Evolutionary conservation across 2,329 filamentous ascomycete genomes (phyloP), one percentile per base, ranked within the genome.

Genomic region (Cercospora zeina): DNA sequence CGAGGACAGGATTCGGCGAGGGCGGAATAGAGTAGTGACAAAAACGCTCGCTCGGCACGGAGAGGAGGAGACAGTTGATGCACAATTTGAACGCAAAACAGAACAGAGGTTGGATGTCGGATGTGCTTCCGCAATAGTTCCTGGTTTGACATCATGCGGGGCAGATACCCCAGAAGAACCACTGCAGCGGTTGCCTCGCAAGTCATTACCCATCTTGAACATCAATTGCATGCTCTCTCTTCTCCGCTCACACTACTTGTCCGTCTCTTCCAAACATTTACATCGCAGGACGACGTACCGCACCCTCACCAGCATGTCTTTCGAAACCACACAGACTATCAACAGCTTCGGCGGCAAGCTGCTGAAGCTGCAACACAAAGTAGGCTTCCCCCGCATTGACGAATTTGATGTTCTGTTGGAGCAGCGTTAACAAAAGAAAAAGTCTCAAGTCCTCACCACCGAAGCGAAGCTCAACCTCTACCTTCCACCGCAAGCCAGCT

Each of bases 381-480:
- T 73, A 64, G 37, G 39, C 13, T 31, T 33, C 37, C 21, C 47
- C 24, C 24, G 47, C 47, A 51, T 51, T 51, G 47, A 51, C 27
- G 24, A 11, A 11, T 21, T 21, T 33, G 24, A 27, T 27, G 24
- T 27, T 27, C 6, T 27, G 24, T 3, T 39, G 31, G 34, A 33
- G 33, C 10, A 14, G n/a, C 31, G 55, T 51, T 62, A 34, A 63
- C 39, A 27, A 53, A 19, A 39, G n/a, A 36, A 37, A 37, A 79
- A 88, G 74, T 91, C 93, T 60, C 80, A 83, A 68, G 83, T 86
- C 65, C 96, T 91, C 61, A 86, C 85, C 71, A 96, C 91, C 69
- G 87, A 92, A 72, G 99, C 97, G 93, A 86, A 85, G 75, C 85
- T 97, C 73, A 96, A 96, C 80, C 83, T 99, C 71, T 99, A 90